phyloP scores from a whole-genome alignment of 208 protist species.

The Wallacemonas rigidus region DNA sequence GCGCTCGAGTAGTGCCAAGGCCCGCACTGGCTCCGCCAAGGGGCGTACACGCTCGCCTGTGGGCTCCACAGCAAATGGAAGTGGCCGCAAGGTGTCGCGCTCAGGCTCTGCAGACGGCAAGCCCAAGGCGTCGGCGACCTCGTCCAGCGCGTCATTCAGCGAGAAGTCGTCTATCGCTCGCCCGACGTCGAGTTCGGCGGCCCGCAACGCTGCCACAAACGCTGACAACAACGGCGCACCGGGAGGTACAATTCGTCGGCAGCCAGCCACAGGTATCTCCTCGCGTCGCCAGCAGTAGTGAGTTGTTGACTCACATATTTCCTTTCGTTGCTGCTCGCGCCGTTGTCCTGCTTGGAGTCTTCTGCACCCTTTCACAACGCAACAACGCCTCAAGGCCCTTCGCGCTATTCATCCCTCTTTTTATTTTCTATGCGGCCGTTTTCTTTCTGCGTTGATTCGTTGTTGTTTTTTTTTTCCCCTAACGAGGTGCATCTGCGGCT shows the following conservation, averaged over 20 bases:
- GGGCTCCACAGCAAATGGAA: constrained; percentile 4
- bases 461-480: constrained; percentile 16
- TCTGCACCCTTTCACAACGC: no score
- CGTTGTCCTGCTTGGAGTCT: no score
- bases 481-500: no score
- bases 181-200: constrained; percentile 9
- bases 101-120: constrained; percentile 10
- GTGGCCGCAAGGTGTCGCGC: constrained; percentile 4
- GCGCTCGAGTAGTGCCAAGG: constrained; percentile 17
- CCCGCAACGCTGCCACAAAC: constrained; percentile 18
- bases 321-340: no score
- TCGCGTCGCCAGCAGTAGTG: constrained; percentile 33
- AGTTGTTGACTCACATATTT: neutral
- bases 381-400: no score
- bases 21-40: constrained; percentile 13
- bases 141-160: constrained; percentile 10
- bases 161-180: constrained; percentile 5
- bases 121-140: neutral
- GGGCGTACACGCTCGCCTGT: constrained; percentile 3
- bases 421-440: no score
- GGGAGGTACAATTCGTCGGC: constrained; percentile 30
- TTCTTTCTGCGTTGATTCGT: neutral
- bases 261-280: constrained; percentile 50
- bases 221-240: constrained; percentile 18
- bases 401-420: no score